Evolutionary conservation across 2,329 filamentous ascomycete species (phyloP).

Genomic region (Xylaria sp.): DNA sequence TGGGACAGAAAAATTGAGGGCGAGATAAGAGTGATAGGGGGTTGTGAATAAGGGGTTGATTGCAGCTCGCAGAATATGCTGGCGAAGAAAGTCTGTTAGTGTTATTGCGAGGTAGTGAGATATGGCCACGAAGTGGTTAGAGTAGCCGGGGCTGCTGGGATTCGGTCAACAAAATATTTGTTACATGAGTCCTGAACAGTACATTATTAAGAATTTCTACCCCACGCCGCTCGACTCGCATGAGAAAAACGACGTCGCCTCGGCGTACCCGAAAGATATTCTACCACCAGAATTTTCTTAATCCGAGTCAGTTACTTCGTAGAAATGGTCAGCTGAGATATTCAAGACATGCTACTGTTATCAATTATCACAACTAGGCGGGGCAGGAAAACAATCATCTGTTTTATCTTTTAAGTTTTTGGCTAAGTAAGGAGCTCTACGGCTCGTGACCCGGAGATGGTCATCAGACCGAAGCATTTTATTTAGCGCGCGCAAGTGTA

Average conservation of each 20-base stretch:
- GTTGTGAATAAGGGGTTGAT: not conserved
- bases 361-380: too few relatives aligned
- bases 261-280: too few relatives aligned
- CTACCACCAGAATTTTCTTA: too few relatives aligned
- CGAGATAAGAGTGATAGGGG: not conserved
- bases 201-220: not conserved
- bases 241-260: not conserved
- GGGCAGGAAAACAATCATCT: too few relatives aligned
- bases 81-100: not conserved
- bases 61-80: not conserved
- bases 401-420: too few relatives aligned
- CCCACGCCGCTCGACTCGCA: not conserved
- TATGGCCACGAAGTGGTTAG: not conserved
- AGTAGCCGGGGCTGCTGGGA: not conserved
- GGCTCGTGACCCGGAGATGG: too few relatives aligned
- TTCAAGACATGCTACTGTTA: too few relatives aligned
- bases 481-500: not conserved
- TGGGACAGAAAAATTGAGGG: not conserved
- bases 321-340: too few relatives aligned
- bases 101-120: not conserved
- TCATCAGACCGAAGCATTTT: not conserved
- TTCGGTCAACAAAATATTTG: not conserved
- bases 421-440: too few relatives aligned
- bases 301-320: too few relatives aligned
- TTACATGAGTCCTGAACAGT: not conserved